These are phyloP conservation scores for Isatis tinctoria DNA, from an alignment of 345 rosid species.

Conservation along the genomic window DNA sequence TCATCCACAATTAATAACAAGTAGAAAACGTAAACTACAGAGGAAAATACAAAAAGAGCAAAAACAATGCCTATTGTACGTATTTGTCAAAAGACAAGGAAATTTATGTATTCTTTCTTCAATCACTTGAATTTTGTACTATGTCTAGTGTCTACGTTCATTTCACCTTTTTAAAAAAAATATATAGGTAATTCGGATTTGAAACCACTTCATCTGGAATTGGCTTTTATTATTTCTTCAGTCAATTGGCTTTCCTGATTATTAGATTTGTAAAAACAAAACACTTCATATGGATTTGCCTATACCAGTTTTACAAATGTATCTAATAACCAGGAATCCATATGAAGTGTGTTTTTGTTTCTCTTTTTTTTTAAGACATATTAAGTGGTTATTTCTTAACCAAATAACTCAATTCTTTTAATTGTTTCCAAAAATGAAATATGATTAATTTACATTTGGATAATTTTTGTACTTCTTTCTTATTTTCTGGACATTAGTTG, in stretches of 20 bases:
- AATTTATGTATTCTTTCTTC: background rate
- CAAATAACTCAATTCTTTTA: background rate
- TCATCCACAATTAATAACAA: background rate
- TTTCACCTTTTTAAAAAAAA: background rate
- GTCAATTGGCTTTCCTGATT: background rate
- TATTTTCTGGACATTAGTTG: constrained; percentile 9
- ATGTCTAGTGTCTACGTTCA: background rate
- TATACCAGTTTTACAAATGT: background rate
- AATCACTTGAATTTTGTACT: background rate
- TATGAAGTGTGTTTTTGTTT: background rate
- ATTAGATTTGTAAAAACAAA: background rate
- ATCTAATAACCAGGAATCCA: background rate
- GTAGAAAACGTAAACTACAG: background rate
- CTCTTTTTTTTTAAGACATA: too few relatives aligned
- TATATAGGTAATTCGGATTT: background rate
- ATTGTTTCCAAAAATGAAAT: constrained; percentile 19
- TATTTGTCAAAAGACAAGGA: background rate
- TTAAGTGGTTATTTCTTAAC: background rate
- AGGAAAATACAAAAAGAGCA: constrained; percentile 11
- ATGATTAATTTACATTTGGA: background rate
- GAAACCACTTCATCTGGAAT: background rate
- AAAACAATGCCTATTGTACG: constrained; percentile 1
- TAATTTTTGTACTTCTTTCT: constrained; percentile 30
- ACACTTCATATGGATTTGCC: too few relatives aligned
- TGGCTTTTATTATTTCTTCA: background rate